These are phyloP conservation scores for Prunus padus DNA, from an alignment of 306 rosid genomes.

Conservation along the genomic window DNA sequence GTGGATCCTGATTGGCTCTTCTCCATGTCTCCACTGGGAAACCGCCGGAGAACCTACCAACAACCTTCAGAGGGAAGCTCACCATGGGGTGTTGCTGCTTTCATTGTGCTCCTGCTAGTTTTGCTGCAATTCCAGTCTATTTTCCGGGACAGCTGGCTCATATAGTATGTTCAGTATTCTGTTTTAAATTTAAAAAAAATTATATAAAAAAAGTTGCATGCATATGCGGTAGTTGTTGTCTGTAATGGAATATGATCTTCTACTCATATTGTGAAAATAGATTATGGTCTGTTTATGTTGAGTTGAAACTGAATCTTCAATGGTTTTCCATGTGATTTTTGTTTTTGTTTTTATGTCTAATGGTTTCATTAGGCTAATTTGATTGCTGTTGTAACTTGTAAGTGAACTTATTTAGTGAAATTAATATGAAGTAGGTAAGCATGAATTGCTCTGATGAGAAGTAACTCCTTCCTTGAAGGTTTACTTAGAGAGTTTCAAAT, in stretches of 20 bases:
- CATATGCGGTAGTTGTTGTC: not conserved
- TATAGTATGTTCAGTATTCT: constrained; percentile 13
- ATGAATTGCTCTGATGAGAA: not conserved
- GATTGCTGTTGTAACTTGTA: not conserved
- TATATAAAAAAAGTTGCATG: too few relatives aligned
- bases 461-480: not conserved
- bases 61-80: constrained; percentile 73
- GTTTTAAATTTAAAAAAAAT: not conserved
- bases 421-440: not conserved
- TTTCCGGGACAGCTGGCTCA: constrained; percentile 66
- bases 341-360: not conserved
- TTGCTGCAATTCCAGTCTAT: constrained; percentile 62
- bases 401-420: too few relatives aligned
- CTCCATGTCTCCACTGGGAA: constrained; percentile 50
- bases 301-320: too few relatives aligned
- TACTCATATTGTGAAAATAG: too few relatives aligned
- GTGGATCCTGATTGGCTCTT: constrained; percentile 54
- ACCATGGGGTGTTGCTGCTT: constrained; percentile 95
- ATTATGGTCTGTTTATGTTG: too few relatives aligned
- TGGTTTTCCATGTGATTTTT: not conserved
- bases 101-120: constrained; percentile 64
- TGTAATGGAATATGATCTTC: too few relatives aligned
- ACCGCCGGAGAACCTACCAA: constrained; percentile 42
- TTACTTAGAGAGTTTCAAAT: not conserved
- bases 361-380: not conserved